Evolutionary conservation across 2,329 filamentous ascomycete species (phyloP).

Genomic region (Stemphylium vesicarium): DNA sequence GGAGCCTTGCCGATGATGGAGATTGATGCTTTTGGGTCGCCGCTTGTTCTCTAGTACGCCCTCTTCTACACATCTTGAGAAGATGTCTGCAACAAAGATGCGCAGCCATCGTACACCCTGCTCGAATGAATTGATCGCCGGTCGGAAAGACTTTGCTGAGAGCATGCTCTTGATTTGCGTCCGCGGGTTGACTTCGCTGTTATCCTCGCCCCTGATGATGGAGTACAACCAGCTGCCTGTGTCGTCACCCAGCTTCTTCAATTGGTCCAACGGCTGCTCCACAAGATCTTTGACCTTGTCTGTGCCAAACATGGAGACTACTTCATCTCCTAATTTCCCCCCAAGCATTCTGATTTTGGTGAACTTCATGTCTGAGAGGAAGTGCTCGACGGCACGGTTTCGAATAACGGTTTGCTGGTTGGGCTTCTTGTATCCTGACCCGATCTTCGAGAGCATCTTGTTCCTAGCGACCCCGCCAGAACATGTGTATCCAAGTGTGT

Average conservation of each 20-base stretch:
- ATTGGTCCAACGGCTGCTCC: slow-evolving; percentile 73
- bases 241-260: slow-evolving; percentile 79
- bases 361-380: slow-evolving; percentile 85
- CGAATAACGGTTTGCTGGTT: slow-evolving; percentile 94
- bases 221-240: slow-evolving; percentile 86
- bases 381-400: slow-evolving; percentile 78
- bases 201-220: slow-evolving; percentile 83
- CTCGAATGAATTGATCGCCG: slow-evolving; percentile 77
- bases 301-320: slow-evolving; percentile 80
- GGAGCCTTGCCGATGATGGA: slow-evolving; percentile 78
- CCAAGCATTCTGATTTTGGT: slow-evolving; percentile 96
- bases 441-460: slow-evolving; percentile 95
- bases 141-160: slow-evolving; percentile 92
- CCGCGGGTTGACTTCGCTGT: slow-evolving; percentile 84
- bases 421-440: slow-evolving; percentile 89
- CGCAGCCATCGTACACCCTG: slow-evolving; percentile 85
- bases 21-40: slow-evolving; percentile 81
- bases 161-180: slow-evolving; percentile 98
- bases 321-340: slow-evolving; percentile 89
- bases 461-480: slow-evolving; percentile 88
- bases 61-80: slow-evolving; percentile 86
- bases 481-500: slow-evolving; percentile 83
- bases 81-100: slow-evolving; percentile 93
- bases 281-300: slow-evolving; percentile 80
- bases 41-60: slow-evolving; percentile 86